phyloP scores from a whole-genome alignment of 164 flowering plant genomes.

The Echeveria elegans region DNA sequence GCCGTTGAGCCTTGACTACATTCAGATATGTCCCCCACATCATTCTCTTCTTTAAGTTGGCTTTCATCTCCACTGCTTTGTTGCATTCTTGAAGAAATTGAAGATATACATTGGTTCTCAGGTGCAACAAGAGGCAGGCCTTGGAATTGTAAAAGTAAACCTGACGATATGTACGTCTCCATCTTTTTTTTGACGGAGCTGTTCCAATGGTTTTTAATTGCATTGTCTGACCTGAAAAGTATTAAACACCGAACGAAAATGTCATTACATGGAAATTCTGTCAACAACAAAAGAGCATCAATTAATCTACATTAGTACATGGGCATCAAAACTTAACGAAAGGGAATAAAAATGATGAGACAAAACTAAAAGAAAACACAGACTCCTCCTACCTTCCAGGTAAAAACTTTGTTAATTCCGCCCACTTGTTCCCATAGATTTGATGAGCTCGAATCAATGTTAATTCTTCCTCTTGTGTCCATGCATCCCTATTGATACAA shows the following conservation, averaged over 20 bases:
- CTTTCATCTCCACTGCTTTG: slow-evolving; percentile 45
- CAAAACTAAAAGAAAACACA: background rate
- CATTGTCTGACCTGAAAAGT: slow-evolving; percentile 85
- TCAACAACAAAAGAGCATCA: background rate
- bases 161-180: slow-evolving; percentile 74
- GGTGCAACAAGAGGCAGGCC: slow-evolving; percentile 36
- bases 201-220: slow-evolving; percentile 99
- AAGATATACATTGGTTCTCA: slow-evolving; percentile 29
- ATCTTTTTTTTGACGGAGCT: slow-evolving; percentile 92
- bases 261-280: background rate
- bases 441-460: slow-evolving; percentile 86
- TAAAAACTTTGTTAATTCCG: slow-evolving; percentile 84
- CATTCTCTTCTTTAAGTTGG: slow-evolving; percentile 28
- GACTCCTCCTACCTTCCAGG: slow-evolving; percentile 68
- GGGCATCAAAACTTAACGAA: no score
- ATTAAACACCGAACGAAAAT: background rate
- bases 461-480: slow-evolving; percentile 98
- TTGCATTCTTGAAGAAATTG: slow-evolving; percentile 37
- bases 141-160: slow-evolving; percentile 56
- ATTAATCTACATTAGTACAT: background rate
- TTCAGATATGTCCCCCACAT: slow-evolving; percentile 58
- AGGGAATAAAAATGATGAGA: background rate
- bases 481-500: slow-evolving; percentile 83
- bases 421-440: slow-evolving; percentile 95
- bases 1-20: slow-evolving; percentile 62